phyloP scores from a whole-genome alignment of 257 asterid species.

The Solanum etuberosum region DNA sequence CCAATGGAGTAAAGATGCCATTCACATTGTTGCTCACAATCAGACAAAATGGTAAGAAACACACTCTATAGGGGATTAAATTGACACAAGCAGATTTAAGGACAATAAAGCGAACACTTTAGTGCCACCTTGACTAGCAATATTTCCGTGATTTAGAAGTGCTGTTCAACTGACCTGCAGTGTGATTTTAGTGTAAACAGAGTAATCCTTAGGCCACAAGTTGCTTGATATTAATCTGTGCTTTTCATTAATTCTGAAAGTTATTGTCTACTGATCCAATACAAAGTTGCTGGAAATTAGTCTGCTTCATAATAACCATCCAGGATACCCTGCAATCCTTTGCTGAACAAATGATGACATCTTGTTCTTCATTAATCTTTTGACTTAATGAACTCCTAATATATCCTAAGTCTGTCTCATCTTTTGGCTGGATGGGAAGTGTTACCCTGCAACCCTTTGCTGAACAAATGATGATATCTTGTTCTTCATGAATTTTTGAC shows the following conservation, averaged over 20 bases:
- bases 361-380: neutral
- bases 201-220: neutral
- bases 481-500: neutral
- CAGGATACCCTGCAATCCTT: neutral
- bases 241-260: neutral
- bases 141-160: neutral
- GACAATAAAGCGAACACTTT: neutral
- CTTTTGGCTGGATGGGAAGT: too few species aligned
- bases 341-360: neutral
- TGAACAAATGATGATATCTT: neutral
- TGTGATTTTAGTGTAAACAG: neutral
- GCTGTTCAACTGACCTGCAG: neutral
- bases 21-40: conserved; percentile 80
- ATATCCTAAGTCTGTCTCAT: neutral
- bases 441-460: neutral
- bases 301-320: neutral
- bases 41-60: conserved; percentile 86
- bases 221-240: neutral
- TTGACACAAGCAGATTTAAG: neutral
- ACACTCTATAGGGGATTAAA: neutral
- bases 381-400: neutral
- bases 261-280: neutral
- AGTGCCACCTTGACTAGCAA: neutral
- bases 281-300: neutral
- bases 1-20: conserved; percentile 77